Percentiles rank a stretch among this genome's conserved stretches.
These are phyloP conservation scores for Golubevia pallescens DNA, from an alignment of 1,284 basidiomycete species.

Conservation along the genomic window DNA sequence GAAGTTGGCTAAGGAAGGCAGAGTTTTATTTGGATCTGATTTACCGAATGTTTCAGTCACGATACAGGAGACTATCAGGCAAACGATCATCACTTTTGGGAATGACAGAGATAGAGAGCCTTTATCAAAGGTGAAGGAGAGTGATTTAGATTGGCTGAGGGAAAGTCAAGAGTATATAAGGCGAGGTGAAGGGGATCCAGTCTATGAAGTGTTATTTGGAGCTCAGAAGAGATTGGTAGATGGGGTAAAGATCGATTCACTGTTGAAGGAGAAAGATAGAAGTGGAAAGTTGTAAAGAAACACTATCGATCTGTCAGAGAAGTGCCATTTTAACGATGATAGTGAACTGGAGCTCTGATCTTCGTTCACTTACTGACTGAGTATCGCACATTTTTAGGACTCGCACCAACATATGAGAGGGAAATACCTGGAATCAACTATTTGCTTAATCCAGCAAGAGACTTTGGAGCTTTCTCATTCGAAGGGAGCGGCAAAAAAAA, in stretches of 20 bases:
- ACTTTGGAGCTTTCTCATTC: no score
- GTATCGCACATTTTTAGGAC: no score
- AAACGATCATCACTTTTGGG: constrained; percentile 1
- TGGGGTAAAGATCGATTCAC: not conserved
- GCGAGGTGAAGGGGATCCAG: constrained; percentile 2
- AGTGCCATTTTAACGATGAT: no score
- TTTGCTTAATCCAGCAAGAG: no score
- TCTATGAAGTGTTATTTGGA: constrained; percentile 3
- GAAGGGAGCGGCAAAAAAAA: no score
- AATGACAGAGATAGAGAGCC: not conserved
- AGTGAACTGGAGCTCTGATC: no score
- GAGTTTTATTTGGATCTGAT: constrained; percentile 9
- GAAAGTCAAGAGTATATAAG: not conserved
- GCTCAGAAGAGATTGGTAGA: constrained; percentile 1
- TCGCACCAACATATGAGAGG: no score
- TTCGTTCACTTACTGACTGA: no score
- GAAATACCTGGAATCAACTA: no score
- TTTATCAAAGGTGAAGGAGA: no score
- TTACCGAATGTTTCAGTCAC: constrained; percentile 5
- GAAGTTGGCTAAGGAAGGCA: constrained; percentile 1
- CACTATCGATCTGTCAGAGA: no score
- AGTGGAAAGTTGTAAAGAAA: no score
- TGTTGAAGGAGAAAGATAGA: not conserved
- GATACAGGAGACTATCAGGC: constrained; percentile 1
- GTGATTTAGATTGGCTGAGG: constrained; percentile 1